Evolutionary conservation across 805 yeast genomes (phyloP), one percentile per base, ranked within the genome.

Genomic region (Lipomyces kockii): DNA sequence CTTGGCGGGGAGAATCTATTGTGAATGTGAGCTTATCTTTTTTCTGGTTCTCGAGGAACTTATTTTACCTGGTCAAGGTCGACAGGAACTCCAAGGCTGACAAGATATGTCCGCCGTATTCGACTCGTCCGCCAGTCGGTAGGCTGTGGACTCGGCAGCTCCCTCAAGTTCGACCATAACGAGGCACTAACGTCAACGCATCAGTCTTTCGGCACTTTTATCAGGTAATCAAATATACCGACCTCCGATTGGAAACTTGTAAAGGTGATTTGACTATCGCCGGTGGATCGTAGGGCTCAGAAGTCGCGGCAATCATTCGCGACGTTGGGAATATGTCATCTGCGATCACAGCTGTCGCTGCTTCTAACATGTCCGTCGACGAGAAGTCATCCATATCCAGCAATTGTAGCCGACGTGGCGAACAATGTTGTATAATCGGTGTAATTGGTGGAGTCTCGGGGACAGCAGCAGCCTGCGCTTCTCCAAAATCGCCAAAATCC

Each of bases 51-150:
- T 58, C 25, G 8, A 56, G 34, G 4, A n/a, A 17, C 9, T 17
- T 52, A 52, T 12, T 5, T 52, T 20, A 72, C 64, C 73, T 88
- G 90, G 76, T 88, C 92, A 17, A 88, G 79, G 72, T 89, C 88
- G 53, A 90, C 84, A 0, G 96, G 96, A 1, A 91, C 83, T 0
- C 93, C 92, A 56, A 91, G 79, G 35, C 87, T 84, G 22, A 88
- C 80, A 39, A 89, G 80, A 39, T 91, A 77, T 71, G 85, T 86
- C 72, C 89, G 84, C 61, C 92, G 84, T 29, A 89, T 83, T 22
- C 86, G 81, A 74, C 90, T 88, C 63, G 83, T 83, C 55, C 83
- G 84, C 97, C 97, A 91, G 67, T 87, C 87, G 20, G 87, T 83
- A 0, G 88, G 89, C 35, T 82, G 83, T 43, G 86, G 76, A 60